Evolutionary conservation across 345 rosid genomes (phyloP), one percentile per base, ranked within the genome.

Genomic region (Hibiscus mutabilis): DNA sequence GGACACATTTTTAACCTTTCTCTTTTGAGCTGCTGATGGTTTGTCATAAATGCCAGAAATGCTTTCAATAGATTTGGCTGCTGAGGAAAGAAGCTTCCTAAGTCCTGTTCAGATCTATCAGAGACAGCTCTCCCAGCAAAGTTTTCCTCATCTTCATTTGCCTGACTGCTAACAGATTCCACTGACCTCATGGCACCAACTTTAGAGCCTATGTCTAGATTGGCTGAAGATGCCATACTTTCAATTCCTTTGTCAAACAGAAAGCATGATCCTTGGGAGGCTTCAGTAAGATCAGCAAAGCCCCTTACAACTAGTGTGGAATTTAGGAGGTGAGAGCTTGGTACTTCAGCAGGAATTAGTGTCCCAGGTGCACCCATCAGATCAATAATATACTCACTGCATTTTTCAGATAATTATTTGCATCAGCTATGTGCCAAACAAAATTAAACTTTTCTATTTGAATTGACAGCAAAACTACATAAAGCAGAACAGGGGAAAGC

Each of bases 361-460:
- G 96, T 81, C 64, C 98, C 98, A 62, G 98, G 98, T 80, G 98
- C 98, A 78, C 97, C 97, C 98, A 93, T 93, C 71, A 93, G 87
- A 80, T 93, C 98, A 69, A 93, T 86, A 70, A 93, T 93, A 76
- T 89, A 91, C 79, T 93, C 98, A 82, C 96, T 86, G 88, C 86
- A 63, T 73, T 72, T 61, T 49, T 70, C 52, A 77, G 77, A 21
- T 62, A 31, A 72, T 62, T 62, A 37, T 37, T 37, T 33, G 40
- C 72, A 60, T 16, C 31, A 40, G 60, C 68, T 65, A 40, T 49
- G 62, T 19, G 37, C 24, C 19, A 58, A 61, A 55, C 44, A 81
- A 67, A 65, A 35, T 52, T 51, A 35, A 60, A 15, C 19, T 46
- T 71, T 21, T 40, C 35, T 24, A 9, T 72, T 71, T 62, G 47